Evolutionary conservation across 306 rosid species (phyloP), one percentile per base, ranked within the genome.

Genomic region (Corylus avellana): DNA sequence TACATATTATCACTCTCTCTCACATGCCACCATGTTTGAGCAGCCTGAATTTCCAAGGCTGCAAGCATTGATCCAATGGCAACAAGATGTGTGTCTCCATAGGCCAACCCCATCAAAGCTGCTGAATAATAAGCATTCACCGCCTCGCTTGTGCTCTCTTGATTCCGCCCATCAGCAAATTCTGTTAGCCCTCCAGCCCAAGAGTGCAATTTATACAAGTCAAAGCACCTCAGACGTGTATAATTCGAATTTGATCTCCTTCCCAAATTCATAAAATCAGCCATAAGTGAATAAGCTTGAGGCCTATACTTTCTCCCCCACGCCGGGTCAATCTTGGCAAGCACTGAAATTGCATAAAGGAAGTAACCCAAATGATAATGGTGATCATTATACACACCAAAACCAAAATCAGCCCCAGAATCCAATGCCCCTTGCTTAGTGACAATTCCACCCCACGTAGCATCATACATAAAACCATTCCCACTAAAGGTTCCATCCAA

Each of bases 141-240:
- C 0, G 97, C 97, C 79, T 94, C 97, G 27, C 98, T 91, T 0
- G 97, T 85, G 82, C 97, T 92, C 83, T 94, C 97, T 51, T 94
- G 97, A 42, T 92, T 92, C 77, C 98, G 85, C 64, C 98, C 97
- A 46, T 92, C 98, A 0, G 82, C 84, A 50, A 89, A 94, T 77
- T 94, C 98, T 18, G 91, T 86, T 70, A 94, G 78, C 20, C 98
- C 97, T 27, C 91, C 89, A 17, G 97, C 97, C 98, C 98, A 94
- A 3, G 98, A 94, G 74, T 94, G 98, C 77, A 94, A 77, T 53
- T 75, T 82, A 37, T 86, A 94, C 6, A 81, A 75, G 66, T 94
- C 98, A 32, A 92, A 94, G 80, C 97, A 90, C 79, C 98, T 90
- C 13, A 92, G 67, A 1, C 91, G 92, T 0, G 98, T 86, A 71